phyloP scores from a whole-genome alignment of 1,139 yeast species.

The Taphrina pruni region DNA sequence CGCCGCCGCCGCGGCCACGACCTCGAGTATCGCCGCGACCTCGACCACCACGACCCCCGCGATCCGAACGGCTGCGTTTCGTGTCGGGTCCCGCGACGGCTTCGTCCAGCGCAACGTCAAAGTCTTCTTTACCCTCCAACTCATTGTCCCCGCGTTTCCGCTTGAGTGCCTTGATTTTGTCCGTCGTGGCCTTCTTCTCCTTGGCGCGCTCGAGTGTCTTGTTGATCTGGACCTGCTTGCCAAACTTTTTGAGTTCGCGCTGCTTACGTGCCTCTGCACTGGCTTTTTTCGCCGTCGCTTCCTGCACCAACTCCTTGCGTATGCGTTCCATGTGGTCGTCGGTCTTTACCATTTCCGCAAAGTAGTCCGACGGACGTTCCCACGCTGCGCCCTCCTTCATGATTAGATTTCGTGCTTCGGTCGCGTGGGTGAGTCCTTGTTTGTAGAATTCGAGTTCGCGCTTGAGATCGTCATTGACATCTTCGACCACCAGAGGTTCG shows the following conservation, averaged over 20 bases:
- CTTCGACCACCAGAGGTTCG: slow-evolving; percentile 66
- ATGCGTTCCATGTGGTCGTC: slow-evolving; percentile 97
- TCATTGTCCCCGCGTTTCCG: slow-evolving; percentile 74
- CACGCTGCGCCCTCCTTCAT: slow-evolving; percentile 66
- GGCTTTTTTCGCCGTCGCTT: slow-evolving; percentile 90
- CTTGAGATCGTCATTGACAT: slow-evolving; percentile 93
- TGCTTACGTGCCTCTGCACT: slow-evolving; percentile 93
- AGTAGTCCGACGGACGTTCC: slow-evolving; percentile 90
- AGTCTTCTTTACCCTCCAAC: slow-evolving; percentile 59
- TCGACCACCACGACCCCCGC: slow-evolving; percentile 48
- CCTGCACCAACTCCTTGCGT: slow-evolving; percentile 77
- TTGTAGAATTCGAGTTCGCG: slow-evolving; percentile 84
- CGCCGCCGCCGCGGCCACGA: slow-evolving; percentile 60
- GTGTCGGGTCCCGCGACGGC: slow-evolving; percentile 63
- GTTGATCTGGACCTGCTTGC: slow-evolving; percentile 94
- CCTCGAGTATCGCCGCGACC: slow-evolving; percentile 49
- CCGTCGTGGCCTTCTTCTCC: slow-evolving; percentile 89
- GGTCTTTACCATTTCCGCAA: slow-evolving; percentile 97
- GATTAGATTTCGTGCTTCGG: slow-evolving; percentile 70
- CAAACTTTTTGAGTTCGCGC: slow-evolving; percentile 93
- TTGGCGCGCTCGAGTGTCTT: slow-evolving; percentile 93
- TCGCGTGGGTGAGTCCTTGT: slow-evolving; percentile 87
- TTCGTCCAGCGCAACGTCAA: slow-evolving; percentile 82
- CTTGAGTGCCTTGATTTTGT: slow-evolving; percentile 85
- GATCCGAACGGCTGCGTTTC: slow-evolving; percentile 46